phyloP scores from a whole-genome alignment of 2,329 filamentous ascomycete genomes.

The Coleophoma crateriformis region DNA sequence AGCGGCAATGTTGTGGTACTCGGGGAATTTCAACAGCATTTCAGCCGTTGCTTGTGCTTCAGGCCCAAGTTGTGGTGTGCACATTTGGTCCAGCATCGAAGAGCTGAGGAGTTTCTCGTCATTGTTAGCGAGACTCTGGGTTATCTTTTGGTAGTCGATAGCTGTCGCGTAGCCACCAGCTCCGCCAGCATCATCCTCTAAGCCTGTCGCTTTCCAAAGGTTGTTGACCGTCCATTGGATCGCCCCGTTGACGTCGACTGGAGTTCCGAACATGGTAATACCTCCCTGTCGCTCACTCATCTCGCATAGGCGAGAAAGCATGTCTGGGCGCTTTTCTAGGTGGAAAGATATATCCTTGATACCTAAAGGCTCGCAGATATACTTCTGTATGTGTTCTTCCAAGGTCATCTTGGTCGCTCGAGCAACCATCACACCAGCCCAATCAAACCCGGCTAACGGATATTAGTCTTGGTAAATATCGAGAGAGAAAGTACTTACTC shows the following conservation, averaged over 20 bases:
- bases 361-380: slow-evolving; percentile 4
- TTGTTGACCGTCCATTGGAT: neutral
- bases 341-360: slow-evolving; percentile 11
- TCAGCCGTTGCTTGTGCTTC: slow-evolving; percentile 15
- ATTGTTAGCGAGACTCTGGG: slow-evolving; percentile 4
- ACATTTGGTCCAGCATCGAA: slow-evolving; percentile 6
- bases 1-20: slow-evolving; percentile 4
- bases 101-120: slow-evolving; percentile 5
- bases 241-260: neutral
- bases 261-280: neutral
- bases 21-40: slow-evolving; percentile 11
- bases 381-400: slow-evolving; percentile 1
- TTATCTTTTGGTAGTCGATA: slow-evolving; percentile 4
- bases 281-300: slow-evolving; percentile 6
- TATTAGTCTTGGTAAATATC: neutral
- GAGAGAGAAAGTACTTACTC: neutral
- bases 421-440: slow-evolving; percentile 44
- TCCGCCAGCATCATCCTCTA: slow-evolving; percentile 6
- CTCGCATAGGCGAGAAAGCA: neutral
- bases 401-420: slow-evolving; percentile 18
- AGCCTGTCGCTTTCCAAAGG: neutral
- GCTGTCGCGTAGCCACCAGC: slow-evolving; percentile 1
- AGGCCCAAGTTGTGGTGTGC: slow-evolving; percentile 29
- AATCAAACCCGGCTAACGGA: slow-evolving; percentile 34
- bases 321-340: neutral